These are phyloP conservation scores for Talaromyces adpressus DNA, from an alignment of 495 filamentous ascomycete genomes.

Conservation along the genomic window DNA sequence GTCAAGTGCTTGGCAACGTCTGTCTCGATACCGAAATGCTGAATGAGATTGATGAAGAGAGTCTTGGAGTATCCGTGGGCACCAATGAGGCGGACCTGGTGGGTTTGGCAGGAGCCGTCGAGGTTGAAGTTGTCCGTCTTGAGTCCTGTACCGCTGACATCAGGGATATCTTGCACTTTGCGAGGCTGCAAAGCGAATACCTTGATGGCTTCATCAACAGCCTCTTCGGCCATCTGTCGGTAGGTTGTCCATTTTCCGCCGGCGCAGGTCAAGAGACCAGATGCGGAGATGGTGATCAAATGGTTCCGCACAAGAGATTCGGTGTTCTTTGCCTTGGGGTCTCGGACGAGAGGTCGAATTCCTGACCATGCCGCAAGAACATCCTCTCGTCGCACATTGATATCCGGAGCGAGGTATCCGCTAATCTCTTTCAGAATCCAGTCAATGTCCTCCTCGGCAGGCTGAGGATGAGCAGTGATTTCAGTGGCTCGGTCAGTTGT, in stretches of 20 bases:
- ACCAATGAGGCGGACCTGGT: constrained; percentile 81
- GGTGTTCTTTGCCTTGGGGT: constrained; percentile 89
- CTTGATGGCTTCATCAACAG: constrained; percentile 82
- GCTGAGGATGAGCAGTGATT: constrained; percentile 76
- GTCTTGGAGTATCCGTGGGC: constrained; percentile 94
- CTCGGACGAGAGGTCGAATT: constrained; percentile 87
- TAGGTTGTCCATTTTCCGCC: constrained; percentile 99
- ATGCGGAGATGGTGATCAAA: constrained; percentile 77
- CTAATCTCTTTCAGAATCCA: constrained; percentile 94
- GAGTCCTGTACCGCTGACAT: constrained; percentile 65
- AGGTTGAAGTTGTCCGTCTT: constrained; percentile 68
- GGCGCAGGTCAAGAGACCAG: constrained; percentile 88
- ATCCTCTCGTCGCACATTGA: constrained; percentile 88
- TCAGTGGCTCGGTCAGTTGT: constrained; percentile 87
- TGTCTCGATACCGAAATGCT: constrained; percentile 93
- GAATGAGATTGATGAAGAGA: constrained; percentile 96
- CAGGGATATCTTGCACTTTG: constrained; percentile 53
- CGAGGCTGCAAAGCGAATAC: constrained; percentile 64
- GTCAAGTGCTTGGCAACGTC: constrained; percentile 90
- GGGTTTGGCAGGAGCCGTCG: constrained; percentile 85
- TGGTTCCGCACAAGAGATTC: constrained; percentile 95
- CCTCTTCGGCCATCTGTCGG: constrained; percentile 97
- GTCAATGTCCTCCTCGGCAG: constrained; percentile 87
- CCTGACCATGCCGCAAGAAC: constrained; percentile 96
- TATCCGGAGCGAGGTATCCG: constrained; percentile 84